phyloP scores from a whole-genome alignment of 345 rosid species.

The Excoecaria agallocha region DNA sequence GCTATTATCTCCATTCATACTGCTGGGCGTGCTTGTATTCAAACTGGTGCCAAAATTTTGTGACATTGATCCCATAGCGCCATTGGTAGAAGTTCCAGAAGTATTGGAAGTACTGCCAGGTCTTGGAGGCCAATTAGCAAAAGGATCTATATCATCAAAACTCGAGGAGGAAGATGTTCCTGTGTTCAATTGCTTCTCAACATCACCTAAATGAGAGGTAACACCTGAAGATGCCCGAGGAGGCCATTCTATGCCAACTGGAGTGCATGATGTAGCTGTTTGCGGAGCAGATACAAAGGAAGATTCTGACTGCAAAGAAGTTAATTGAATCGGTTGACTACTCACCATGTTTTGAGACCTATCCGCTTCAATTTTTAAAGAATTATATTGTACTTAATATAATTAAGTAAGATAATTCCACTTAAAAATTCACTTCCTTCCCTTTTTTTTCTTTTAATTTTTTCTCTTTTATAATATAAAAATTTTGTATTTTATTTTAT shows the following conservation, averaged over 20 bases:
- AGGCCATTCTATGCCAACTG: conserved; percentile 91
- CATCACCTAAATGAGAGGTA: conserved; percentile 30
- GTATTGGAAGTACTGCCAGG: conserved; percentile 35
- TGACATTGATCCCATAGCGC: conserved; percentile 22
- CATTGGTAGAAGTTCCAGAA: conserved; percentile 45
- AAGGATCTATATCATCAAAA: conserved; percentile 83
- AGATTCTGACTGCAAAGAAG: conserved; percentile 39
- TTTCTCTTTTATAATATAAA: too few species aligned
- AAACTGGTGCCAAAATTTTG: conserved; percentile 31
- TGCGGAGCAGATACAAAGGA: conserved; percentile 40
- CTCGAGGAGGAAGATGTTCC: conserved; percentile 39
- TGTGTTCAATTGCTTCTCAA: conserved; percentile 37
- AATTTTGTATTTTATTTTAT: too few species aligned
- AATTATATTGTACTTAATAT: too few species aligned
- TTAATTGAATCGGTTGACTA: conserved; percentile 38
- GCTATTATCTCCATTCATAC: conserved; percentile 30
- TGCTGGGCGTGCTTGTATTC: conserved; percentile 25
- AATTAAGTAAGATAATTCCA: too few species aligned
- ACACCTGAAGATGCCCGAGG: conserved; percentile 50
- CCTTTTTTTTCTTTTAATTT: too few species aligned
- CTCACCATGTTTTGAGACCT: conserved; percentile 24
- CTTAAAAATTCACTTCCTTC: too few species aligned
- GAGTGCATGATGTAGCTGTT: conserved; percentile 53
- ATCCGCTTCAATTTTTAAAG: too few species aligned
- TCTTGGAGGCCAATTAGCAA: conserved; percentile 87